Evolutionary conservation across 768 basidiomycete species (phyloP).

Genomic region (Kwoniella bestiolae): DNA sequence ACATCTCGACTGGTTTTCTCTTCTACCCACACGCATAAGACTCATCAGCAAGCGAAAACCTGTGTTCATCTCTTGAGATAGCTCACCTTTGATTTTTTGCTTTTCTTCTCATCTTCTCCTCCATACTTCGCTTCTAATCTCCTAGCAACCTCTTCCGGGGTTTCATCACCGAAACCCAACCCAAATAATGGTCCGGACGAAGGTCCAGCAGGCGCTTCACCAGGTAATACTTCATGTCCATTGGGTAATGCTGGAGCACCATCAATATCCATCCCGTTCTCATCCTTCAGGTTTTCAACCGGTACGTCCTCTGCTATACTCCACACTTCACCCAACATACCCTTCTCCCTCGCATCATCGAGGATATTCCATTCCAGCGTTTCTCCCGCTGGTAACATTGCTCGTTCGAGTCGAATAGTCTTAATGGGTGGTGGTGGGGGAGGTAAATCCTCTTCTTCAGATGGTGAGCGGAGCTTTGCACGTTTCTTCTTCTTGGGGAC

Average conservation of each 20-base stretch:
- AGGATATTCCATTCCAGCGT: conserved; percentile 50
- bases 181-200: conserved; percentile 14
- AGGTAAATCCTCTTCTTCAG: conserved; percentile 41
- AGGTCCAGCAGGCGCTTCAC: conserved; percentile 19
- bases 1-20: conserved; percentile 64
- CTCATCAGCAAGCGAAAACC: too few species aligned
- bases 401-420: conserved; percentile 43
- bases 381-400: conserved; percentile 20
- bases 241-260: conserved; percentile 1
- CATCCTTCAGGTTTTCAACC: background rate
- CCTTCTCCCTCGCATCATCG: conserved; percentile 39
- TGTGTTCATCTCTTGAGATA: background rate
- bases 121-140: conserved; percentile 48
- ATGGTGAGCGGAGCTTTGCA: conserved; percentile 24
- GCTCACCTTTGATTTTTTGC: conserved; percentile 35
- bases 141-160: conserved; percentile 43
- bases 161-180: conserved; percentile 27
- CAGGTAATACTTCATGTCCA: conserved; percentile 1
- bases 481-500: conserved; percentile 45
- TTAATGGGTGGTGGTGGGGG: conserved; percentile 50
- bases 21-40: conserved; percentile 10
- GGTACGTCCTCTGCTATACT: conserved; percentile 26
- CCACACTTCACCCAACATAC: conserved; percentile 41
- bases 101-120: conserved; percentile 33
- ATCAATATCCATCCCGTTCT: conserved; percentile 13